A percentile compares a stretch with the other conserved stretches of the same genome.
Evolutionary conservation across 495 filamentous ascomycete genomes (phyloP).

Genomic region (Geopyxis carbonaria): DNA sequence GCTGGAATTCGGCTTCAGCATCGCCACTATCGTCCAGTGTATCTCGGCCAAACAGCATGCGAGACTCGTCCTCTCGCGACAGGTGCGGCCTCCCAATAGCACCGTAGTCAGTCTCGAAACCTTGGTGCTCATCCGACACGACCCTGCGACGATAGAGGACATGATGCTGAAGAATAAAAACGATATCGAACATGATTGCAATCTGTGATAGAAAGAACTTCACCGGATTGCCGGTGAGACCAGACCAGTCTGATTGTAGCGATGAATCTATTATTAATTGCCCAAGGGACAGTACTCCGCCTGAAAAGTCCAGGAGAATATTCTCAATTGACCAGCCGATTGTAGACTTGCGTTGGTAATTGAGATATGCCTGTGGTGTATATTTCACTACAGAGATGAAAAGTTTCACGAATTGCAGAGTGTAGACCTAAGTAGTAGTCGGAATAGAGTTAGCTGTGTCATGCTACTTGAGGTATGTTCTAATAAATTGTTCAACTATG

Average conservation of each 20-base stretch:
- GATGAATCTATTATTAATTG: slow-evolving; percentile 76
- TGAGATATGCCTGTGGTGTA: slow-evolving; percentile 65
- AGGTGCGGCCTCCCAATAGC: too few relatives aligned
- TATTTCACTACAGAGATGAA: slow-evolving; percentile 80
- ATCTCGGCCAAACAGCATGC: too few relatives aligned
- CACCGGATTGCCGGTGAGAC: slow-evolving; percentile 76
- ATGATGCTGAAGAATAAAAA: slow-evolving; percentile 83
- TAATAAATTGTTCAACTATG: too few relatives aligned
- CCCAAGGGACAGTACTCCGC: slow-evolving; percentile 62
- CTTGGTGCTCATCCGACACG: background rate
- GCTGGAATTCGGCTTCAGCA: too few relatives aligned
- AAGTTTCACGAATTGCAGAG: slow-evolving; percentile 74
- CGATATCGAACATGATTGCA: slow-evolving; percentile 64
- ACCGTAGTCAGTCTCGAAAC: too few relatives aligned
- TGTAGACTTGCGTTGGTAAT: slow-evolving; percentile 68
- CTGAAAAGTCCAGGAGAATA: slow-evolving; percentile 68
- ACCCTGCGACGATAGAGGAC: slow-evolving; percentile 42
- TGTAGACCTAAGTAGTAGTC: slow-evolving; percentile 45
- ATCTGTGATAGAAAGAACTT: slow-evolving; percentile 76
- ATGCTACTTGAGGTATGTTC: too few relatives aligned
- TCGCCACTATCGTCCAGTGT: too few relatives aligned
- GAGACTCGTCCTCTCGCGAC: too few relatives aligned
- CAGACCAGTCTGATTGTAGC: slow-evolving; percentile 42
- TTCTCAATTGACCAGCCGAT: slow-evolving; percentile 72
- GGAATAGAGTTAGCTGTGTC: too few relatives aligned